Conservation (phyloP, 2,329 filamentous ascomycete genomes). For the Colletotrichum sp. region DNA sequence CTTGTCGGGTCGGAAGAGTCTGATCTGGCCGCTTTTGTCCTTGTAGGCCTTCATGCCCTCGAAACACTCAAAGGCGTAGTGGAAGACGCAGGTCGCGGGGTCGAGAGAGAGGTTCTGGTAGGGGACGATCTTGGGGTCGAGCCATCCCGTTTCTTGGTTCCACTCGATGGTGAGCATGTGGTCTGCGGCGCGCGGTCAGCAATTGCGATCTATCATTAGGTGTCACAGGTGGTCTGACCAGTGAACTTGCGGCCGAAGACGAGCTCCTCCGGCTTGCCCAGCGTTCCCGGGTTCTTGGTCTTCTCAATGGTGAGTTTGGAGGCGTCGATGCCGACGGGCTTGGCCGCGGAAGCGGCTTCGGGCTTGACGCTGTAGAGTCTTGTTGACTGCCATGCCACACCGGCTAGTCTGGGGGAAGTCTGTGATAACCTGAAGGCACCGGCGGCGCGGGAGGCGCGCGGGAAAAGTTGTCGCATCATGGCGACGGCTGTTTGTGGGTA, state of each 20-base stretch:
- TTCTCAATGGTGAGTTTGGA: conserved; percentile 76
- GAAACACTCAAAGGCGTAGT: conserved; percentile 98
- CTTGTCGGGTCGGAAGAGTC: conserved; percentile 91
- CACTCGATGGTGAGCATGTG: conserved; percentile 98
- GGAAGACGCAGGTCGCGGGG: conserved; percentile 94
- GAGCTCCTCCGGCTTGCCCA: conserved; percentile 79
- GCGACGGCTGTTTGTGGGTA: neutral
- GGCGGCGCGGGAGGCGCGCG: conserved; percentile 42
- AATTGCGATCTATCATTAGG: neutral
- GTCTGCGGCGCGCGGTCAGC: conserved; percentile 58
- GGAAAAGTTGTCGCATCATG: conserved; percentile 54
- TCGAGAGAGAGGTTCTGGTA: conserved; percentile 98
- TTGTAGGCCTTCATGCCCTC: conserved; percentile 99
- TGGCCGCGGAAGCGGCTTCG: conserved; percentile 51
- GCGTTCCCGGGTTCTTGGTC: conserved; percentile 76
- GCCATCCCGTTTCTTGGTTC: conserved; percentile 85
- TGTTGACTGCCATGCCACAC: conserved; percentile 34
- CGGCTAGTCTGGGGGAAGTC: conserved; percentile 33
- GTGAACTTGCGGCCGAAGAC: conserved; percentile 93
- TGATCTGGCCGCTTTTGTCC: conserved; percentile 76
- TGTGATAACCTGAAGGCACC: conserved; percentile 24
- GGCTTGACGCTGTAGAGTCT: conserved; percentile 60
- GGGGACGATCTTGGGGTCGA: conserved; percentile 80
- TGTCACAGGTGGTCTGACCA: conserved; percentile 52
- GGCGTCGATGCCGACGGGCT: conserved; percentile 75